A percentile compares a stretch with the other conserved stretches of the same genome.
phyloP scores from a whole-genome alignment of 2,329 filamentous ascomycete genomes.

The Verticillium nubilum region DNA sequence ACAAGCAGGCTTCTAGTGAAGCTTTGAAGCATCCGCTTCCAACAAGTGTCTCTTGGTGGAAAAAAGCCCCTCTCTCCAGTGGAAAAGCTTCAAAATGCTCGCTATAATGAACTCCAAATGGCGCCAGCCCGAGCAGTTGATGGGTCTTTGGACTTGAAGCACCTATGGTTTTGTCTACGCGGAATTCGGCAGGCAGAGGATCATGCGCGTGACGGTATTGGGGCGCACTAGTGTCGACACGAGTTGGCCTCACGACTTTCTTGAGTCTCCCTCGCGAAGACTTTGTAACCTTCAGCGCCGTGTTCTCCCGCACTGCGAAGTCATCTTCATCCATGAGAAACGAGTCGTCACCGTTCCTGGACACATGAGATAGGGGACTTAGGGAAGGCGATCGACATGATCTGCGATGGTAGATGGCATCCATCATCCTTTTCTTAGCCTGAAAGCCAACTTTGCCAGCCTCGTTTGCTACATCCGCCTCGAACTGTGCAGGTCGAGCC shows the following conservation, averaged over 20 bases:
- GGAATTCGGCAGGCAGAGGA: slow-evolving; percentile 30
- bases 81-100: slow-evolving; percentile 60
- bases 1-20: slow-evolving; percentile 24
- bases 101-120: slow-evolving; percentile 56
- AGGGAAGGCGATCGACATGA: slow-evolving; percentile 9
- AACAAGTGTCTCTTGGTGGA: slow-evolving; percentile 54
- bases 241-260: slow-evolving; percentile 37
- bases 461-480: slow-evolving; percentile 34
- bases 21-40: slow-evolving; percentile 46
- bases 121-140: slow-evolving; percentile 40
- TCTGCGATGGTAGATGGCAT: slow-evolving; percentile 41
- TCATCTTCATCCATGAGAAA: neutral
- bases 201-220: slow-evolving; percentile 50
- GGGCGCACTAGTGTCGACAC: slow-evolving; percentile 43
- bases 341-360: neutral
- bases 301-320: neutral
- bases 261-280: slow-evolving; percentile 22
- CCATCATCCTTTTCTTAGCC: slow-evolving; percentile 46
- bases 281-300: neutral
- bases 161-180: slow-evolving; percentile 5
- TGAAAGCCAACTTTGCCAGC: slow-evolving; percentile 36
- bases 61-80: slow-evolving; percentile 48
- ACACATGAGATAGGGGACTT: slow-evolving; percentile 1
- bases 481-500: slow-evolving; percentile 46
- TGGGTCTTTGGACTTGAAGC: slow-evolving; percentile 1